Base-by-base conservation (phyloP, 2,329 filamentous ascomycete species). In the Didymella lethalis region DNA sequence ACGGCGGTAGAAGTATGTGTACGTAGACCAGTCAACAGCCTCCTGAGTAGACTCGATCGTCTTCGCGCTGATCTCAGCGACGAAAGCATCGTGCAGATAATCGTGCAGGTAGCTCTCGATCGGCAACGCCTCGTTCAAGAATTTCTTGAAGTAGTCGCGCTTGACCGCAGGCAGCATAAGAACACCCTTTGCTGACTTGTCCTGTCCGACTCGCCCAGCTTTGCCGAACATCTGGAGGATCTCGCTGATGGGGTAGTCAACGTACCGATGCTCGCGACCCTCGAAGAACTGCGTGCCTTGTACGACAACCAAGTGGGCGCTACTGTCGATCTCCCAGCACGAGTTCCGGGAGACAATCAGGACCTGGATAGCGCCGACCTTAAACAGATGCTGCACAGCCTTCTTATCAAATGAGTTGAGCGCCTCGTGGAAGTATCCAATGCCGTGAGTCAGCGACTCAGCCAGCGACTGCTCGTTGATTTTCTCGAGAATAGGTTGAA, bases 211-310 rank as follows among this genome's bases (percentile, higher is more conserved):
- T 40, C 90, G 88, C 54, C 93, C 88, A 36, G 95, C 91, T 78
- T 95, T 96, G 67, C 95, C 95, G 69, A 98, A 97, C 94, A 99
- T 99, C 73, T 99, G 95, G 54, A 99, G 81, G 16, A 99, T 88
- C 74, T 99, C 95, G 71, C 90, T 94, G 64, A 98, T 87, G 4
- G 93, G 90, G 71, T 99, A 99, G 78, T 99, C 95, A 52, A 98
- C 88, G 76, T 99, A 99, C 61, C 96, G 90, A 77, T 99, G 96
- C 78, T 99, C 94, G 49, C 93, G 89, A 7, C 95, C 95, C 71
- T 99, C 95, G 66, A 94, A 99, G 79, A 93, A 97, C 73, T 99
- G 95, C 1, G 96, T 99, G 16, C 93, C 93, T 93, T 99, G 98
- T 31, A 99, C 89, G 47, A 99, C 86, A 14, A 98, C 93, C 14